Evolutionary conservation across 169 alveolate species (phyloP), one percentile per base, ranked within the genome.

Genomic region (Eimeria acervulina): DNA sequence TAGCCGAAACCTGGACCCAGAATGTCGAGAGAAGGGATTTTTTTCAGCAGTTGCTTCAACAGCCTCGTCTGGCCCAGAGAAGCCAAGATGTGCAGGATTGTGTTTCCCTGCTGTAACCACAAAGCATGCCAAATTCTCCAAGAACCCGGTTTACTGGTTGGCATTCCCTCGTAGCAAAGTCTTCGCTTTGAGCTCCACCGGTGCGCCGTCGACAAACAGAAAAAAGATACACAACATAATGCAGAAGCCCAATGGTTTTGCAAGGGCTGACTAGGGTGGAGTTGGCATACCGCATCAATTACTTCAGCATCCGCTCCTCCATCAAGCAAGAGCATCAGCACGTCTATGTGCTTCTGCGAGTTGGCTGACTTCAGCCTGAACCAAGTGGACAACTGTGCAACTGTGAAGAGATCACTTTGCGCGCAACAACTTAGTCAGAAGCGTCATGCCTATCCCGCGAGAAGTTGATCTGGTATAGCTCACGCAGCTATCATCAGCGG

Each of bases 401-500:
- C 1, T 6, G 63, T 13, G 0, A 6, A 36, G n/a, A 42, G 10
- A 28, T n/a, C 52, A 80, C 42, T 19, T 55, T 47, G 21, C 76
- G 0, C 40, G 40, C 23, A 78, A 12, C 4, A 26, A 17, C 23
- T 10, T 42, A n/a, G 42, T n/a, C 66, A 78, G 13, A n/a, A 26
- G 28, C 21, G n/a, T 26, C 88, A 12, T n/a, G 66, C 23, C 40
- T 78, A 13, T 15, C n/a, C 23, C n/a, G 40, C 88, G 8, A n/a
- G 42, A 78, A 4, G 68, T 23, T 10, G 23, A 28, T 6, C 55
- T 66, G 81, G 2, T 26, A 33, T n/a, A 83, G 66, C 96, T 63
- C 78, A 93, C 96, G 96, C 80, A 28, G 96, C 96, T 74, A 93
- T 74, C 96, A 93, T 93, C 28, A 93, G 51, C 23, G 96, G 96